Evolutionary conservation across 352 stramenopile species (phyloP).

Genomic region (Pythium apleroticum): DNA sequence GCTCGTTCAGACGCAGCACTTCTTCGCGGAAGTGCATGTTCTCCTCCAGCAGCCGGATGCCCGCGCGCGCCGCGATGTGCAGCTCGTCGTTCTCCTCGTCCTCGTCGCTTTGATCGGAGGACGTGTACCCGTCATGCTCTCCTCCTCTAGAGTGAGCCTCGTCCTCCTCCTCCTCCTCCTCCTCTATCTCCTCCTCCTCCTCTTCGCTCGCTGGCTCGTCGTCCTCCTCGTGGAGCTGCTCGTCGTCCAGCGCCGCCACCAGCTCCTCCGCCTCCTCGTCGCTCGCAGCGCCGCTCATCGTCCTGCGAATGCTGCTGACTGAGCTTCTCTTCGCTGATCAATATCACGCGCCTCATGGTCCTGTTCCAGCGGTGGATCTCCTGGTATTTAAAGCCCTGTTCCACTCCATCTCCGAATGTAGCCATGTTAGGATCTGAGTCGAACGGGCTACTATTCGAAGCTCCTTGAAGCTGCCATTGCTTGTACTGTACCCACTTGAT

Average conservation of each 20-base stretch:
- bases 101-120: conserved; percentile 18
- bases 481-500: conserved; percentile 1
- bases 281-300: conserved; percentile 18
- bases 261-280: conserved; percentile 26
- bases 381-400: neutral
- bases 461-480: conserved; percentile 23
- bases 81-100: conserved; percentile 47
- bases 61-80: conserved; percentile 56
- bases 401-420: conserved; percentile 10
- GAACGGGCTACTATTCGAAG: conserved; percentile 15
- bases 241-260: conserved; percentile 19
- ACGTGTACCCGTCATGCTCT: neutral
- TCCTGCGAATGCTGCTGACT: neutral
- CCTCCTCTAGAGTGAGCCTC: neutral
- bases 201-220: neutral
- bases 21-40: conserved; percentile 70
- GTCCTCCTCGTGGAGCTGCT: conserved; percentile 8
- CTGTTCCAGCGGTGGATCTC: neutral
- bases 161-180: neutral
- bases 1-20: conserved; percentile 44
- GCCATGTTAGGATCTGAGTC: conserved; percentile 20
- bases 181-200: neutral
- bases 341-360: neutral
- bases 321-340: neutral
- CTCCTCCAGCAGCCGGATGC: conserved; percentile 69